Percentiles rank a stretch among this genome's conserved stretches.
phyloP scores from a whole-genome alignment of 1,284 basidiomycete genomes.

The Cutaneotrichosporon cavernicola region DNA sequence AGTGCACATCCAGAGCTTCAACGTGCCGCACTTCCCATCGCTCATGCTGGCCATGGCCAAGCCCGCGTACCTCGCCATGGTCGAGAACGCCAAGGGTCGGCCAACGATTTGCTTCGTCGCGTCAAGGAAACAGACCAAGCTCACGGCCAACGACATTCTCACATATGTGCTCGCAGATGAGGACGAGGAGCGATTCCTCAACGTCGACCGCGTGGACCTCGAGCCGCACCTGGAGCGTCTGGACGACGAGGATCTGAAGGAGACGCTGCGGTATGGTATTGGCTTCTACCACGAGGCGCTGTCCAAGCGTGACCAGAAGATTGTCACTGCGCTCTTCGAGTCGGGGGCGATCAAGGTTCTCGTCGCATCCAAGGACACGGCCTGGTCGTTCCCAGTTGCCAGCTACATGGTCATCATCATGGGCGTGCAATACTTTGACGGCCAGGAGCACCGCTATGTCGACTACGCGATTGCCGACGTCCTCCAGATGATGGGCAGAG shows the following conservation, averaged over 20 bases:
- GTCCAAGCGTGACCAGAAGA: constrained; percentile 84
- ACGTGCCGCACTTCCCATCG: constrained; percentile 94
- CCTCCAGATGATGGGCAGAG: constrained; percentile 97
- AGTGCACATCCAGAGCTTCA: constrained; percentile 94
- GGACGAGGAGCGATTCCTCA: constrained; percentile 80
- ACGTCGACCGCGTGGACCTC: constrained; percentile 79
- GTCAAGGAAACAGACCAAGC: constrained; percentile 85
- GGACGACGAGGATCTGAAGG: constrained; percentile 71
- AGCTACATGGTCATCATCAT: constrained; percentile 98
- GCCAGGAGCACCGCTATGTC: constrained; percentile 92
- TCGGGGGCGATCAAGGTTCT: constrained; percentile 93
- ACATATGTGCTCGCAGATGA: constrained; percentile 87
- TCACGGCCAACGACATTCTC: constrained; percentile 89
- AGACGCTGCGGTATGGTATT: constrained; percentile 84
- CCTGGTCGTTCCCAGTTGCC: constrained; percentile 89
- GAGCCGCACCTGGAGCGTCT: constrained; percentile 86
- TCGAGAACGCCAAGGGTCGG: constrained; percentile 80
- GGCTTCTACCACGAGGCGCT: constrained; percentile 96
- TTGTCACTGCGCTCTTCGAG: constrained; percentile 89
- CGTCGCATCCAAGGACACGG: constrained; percentile 91
- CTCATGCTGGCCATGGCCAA: constrained; percentile 99
- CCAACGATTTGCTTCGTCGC: constrained; percentile 93
- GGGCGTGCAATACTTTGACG: constrained; percentile 95
- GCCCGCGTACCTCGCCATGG: constrained; percentile 89
- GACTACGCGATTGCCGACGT: constrained; percentile 98